Evolutionary conservation across 805 yeast genomes (phyloP).

Genomic region (Monosporozyma servazzii): DNA sequence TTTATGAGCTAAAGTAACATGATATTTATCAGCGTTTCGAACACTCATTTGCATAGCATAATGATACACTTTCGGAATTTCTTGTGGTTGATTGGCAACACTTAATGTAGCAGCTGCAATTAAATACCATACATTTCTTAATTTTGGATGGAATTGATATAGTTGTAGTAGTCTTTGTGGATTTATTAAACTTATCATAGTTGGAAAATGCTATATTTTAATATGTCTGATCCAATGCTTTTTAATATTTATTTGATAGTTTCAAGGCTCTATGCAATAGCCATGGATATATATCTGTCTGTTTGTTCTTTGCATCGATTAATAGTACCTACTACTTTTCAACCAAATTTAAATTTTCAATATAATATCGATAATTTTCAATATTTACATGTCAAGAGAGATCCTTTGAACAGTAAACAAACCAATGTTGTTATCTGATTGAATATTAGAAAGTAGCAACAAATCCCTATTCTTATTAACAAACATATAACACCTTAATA

Average conservation of each 20-base stretch:
- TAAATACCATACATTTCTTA: slow-evolving; percentile 59
- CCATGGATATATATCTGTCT: background rate
- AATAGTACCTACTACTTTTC: background rate
- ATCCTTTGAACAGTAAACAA: background rate
- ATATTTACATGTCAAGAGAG: background rate
- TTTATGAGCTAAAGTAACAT: slow-evolving; percentile 15
- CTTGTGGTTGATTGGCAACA: slow-evolving; percentile 75
- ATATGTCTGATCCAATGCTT: no score
- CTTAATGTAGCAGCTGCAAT: slow-evolving; percentile 75
- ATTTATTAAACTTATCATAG: slow-evolving; percentile 18
- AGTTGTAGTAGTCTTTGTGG: slow-evolving; percentile 23
- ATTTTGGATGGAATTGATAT: slow-evolving; percentile 37
- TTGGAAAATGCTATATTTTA: no score
- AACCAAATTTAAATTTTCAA: background rate
- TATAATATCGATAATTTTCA: background rate
- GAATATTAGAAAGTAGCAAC: background rate
- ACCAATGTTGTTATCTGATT: background rate
- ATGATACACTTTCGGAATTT: slow-evolving; percentile 64
- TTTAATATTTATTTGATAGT: no score
- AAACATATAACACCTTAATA: background rate
- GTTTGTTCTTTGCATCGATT: background rate
- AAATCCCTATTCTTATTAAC: background rate
- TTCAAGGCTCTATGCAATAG: background rate
- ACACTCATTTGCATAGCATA: slow-evolving; percentile 41
- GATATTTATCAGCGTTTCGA: slow-evolving; percentile 9